phyloP scores from a whole-genome alignment of 805 yeast species.

The Wickerhamomyces ciferrii region DNA sequence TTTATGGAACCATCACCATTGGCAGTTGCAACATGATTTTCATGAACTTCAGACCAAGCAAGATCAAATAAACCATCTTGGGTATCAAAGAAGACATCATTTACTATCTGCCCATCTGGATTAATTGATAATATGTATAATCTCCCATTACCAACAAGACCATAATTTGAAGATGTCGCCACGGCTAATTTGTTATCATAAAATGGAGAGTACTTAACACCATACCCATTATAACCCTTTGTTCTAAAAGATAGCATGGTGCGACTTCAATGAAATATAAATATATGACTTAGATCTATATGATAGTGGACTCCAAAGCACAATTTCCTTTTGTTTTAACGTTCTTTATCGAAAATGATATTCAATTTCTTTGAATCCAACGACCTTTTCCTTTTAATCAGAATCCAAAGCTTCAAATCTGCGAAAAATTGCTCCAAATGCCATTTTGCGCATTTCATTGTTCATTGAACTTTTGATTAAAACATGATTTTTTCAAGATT shows the following conservation, averaged over 20 bases:
- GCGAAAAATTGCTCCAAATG: not conserved
- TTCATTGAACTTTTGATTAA: not conserved
- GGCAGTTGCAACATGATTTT: conserved; percentile 76
- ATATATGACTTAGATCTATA: too few species aligned
- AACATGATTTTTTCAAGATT: not conserved
- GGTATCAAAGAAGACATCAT: conserved; percentile 66
- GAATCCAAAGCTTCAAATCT: not conserved
- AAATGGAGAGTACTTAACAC: conserved; percentile 86
- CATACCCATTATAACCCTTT: conserved; percentile 80
- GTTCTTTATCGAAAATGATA: not conserved
- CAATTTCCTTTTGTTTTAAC: too few species aligned
- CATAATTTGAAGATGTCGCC: conserved; percentile 88
- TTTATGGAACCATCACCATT: conserved; percentile 90
- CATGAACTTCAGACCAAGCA: conserved; percentile 89
- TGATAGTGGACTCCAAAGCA: too few species aligned
- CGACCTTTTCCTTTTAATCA: not conserved
- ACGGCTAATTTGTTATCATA: conserved; percentile 87
- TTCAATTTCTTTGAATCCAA: not conserved
- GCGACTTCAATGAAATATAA: not conserved
- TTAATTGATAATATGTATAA: conserved; percentile 65
- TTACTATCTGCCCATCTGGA: conserved; percentile 54
- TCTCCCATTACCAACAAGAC: conserved; percentile 91
- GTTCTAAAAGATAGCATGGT: conserved; percentile 71
- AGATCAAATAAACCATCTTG: conserved; percentile 90
- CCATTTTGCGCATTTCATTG: not conserved